Evolutionary conservation across 805 yeast species (phyloP), one percentile per base, ranked within the genome.

Genomic region (Maudiozyma pseudohumilis): DNA sequence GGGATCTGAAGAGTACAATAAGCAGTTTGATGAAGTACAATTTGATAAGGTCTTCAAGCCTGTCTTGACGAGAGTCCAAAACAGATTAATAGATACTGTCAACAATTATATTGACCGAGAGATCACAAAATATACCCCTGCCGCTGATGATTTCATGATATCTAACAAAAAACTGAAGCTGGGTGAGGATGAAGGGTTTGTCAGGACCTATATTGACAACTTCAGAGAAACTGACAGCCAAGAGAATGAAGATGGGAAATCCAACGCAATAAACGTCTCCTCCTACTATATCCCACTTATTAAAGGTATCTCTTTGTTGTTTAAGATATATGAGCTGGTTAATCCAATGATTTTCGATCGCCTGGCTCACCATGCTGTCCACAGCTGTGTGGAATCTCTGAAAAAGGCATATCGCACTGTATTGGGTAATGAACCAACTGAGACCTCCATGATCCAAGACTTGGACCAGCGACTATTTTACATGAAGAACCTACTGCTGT

Each of bases 281-380:
- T 24, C 66, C 16, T 70, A 78, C 49, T 86, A 83, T 54, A 75
- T 84, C 11, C 95, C 95, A 1, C 63, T 86, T 32, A 69, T 73
- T 3, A 74, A 73, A 39, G 78, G 94, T 0, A 61, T 87, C 30
- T 70, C 79, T 1, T 60, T 89, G 5, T 62, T 88, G 22, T 77
- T 86, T 24, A 81, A 76, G 53, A 80, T 88, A 17, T 84, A 85
- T 53, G 94, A 84, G 49, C 64, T 87, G 49, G 72, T 89, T 26
- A 79, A 80, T 46, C 76, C 88, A 2, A 63, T 70, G 10, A 82
- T 86, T 2, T 89, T 88, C 61, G 95, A 86, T 55, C 95, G 85
- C 52, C 61, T 88, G 45, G 95, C 96, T 0, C 95, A 86, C 55
- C 75, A 81, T 40, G 77, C 86, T 36, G 82, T 89, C 4, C 95